Evolutionary conservation across 2,329 filamentous ascomycete genomes (phyloP).

Genomic region (Fusarium fujikuroi): DNA sequence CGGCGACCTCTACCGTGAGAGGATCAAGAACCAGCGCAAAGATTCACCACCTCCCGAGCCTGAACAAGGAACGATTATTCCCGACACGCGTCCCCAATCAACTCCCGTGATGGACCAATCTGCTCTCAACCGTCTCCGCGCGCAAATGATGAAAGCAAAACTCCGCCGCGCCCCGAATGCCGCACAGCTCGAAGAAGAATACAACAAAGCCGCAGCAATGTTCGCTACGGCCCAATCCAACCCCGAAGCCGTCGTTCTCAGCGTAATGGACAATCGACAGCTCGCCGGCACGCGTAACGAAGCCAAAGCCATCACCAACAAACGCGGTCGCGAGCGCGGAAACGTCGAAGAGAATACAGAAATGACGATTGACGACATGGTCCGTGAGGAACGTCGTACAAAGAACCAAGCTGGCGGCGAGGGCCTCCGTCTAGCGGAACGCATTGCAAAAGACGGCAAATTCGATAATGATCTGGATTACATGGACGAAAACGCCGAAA

Average conservation of each 20-base stretch:
- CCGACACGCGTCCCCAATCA: slow-evolving; percentile 55
- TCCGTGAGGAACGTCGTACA: slow-evolving; percentile 90
- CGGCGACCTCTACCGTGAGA: slow-evolving; percentile 84
- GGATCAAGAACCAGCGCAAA: slow-evolving; percentile 69
- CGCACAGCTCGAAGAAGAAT: slow-evolving; percentile 81
- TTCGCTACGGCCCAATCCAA: slow-evolving; percentile 68
- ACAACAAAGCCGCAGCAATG: slow-evolving; percentile 77
- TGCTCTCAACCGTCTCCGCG: slow-evolving; percentile 86
- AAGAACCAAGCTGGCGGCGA: slow-evolving; percentile 82
- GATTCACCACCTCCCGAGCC: slow-evolving; percentile 44
- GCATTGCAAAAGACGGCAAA: slow-evolving; percentile 91
- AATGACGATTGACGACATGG: slow-evolving; percentile 97
- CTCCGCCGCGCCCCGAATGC: slow-evolving; percentile 81
- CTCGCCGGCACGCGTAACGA: slow-evolving; percentile 79
- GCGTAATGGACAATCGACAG: slow-evolving; percentile 89
- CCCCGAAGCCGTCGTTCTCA: slow-evolving; percentile 75
- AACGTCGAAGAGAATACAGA: slow-evolving; percentile 91
- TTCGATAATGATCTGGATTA: slow-evolving; percentile 96
- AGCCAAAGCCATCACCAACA: slow-evolving; percentile 80
- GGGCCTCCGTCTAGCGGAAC: slow-evolving; percentile 83
- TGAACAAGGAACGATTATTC: slow-evolving; percentile 67
- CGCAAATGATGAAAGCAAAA: slow-evolving; percentile 96
- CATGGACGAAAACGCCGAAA: slow-evolving; percentile 94
- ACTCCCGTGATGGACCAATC: slow-evolving; percentile 74
- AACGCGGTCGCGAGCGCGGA: slow-evolving; percentile 84